phyloP scores from a whole-genome alignment of 768 basidiomycete genomes.

The Suillus sp. region DNA sequence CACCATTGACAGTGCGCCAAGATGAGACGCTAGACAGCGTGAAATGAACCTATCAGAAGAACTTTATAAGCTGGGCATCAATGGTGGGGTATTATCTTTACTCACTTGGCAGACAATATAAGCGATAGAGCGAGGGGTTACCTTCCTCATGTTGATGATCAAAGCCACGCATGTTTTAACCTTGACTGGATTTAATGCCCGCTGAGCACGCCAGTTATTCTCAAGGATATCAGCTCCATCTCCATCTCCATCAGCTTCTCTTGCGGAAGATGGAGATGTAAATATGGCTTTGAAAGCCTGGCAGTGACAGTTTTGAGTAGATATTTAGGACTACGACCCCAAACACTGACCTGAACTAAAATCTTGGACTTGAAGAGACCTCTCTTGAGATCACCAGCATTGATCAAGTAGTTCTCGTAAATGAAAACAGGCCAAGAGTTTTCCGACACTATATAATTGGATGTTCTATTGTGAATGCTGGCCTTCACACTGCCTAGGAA shows the following conservation, averaged over 20 bases:
- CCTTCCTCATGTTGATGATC: no score
- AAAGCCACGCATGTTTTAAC: no score
- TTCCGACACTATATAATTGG: constrained; percentile 1
- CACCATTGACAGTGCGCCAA: no score
- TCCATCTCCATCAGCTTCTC: neutral
- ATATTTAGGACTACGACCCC: neutral
- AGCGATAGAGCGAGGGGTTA: constrained; percentile 11
- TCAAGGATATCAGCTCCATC: neutral
- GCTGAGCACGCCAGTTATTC: no score
- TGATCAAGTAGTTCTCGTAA: constrained; percentile 7
- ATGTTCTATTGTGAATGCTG: constrained; percentile 15
- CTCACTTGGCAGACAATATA: constrained; percentile 26
- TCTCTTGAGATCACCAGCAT: constrained; percentile 13
- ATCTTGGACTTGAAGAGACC: constrained; percentile 18
- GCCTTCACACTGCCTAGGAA: neutral
- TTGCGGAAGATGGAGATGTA: constrained; percentile 19
- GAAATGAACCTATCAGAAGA: no score
- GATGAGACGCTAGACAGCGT: no score
- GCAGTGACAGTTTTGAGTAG: no score
- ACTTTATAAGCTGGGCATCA: neutral
- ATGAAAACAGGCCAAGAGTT: constrained; percentile 19
- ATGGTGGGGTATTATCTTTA: neutral
- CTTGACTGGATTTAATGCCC: no score
- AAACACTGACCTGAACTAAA: constrained; percentile 18
- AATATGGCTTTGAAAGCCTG: constrained; percentile 21